Evolutionary conservation across 2,329 filamentous ascomycete species (phyloP), one percentile per base, ranked within the genome.

Genomic region (Xylariaceae sp.): DNA sequence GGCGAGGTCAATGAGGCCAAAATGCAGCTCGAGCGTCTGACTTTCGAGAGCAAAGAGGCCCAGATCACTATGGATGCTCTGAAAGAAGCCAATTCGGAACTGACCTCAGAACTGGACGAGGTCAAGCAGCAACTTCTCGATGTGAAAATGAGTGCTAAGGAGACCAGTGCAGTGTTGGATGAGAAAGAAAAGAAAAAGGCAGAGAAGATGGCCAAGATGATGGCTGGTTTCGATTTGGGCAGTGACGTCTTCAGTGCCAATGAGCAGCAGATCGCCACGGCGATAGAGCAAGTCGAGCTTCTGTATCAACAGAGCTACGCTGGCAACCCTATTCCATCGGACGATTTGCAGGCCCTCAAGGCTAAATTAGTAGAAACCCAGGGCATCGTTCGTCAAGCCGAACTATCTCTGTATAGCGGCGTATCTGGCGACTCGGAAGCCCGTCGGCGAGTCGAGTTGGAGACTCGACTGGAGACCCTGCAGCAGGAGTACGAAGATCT

Each of bases 131-230:
- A 96, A 66, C 82, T 99, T 45, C 78, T 97, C 15, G 91, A 97
- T 68, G 90, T 94, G 42, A 92, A 92, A 75, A 96, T 97, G 88
- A 94, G 85, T 59, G 90, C 92, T 49, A 95, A 94, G 74, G 94
- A 97, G 72, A 92, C 88, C 1, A 90, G 83, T 40, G 90, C 90
- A 9, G 86, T 90, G 14, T 75, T 95, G 17, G 92, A 97, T 61
- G 94, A 97, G 72, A 99, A 99, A 78, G 95, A 97, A 72, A 92
- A 90, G 77, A 91, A 90, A 75, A 99, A 99, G 79, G 90, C 91
- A 1, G 94, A 99, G 74, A 94, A 95, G 72, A 99, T 99, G 94
- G 94, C 94, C 39, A 89, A 96, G 79, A 99, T 99, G 94, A 96
- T 99, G 92, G 94, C 94, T 51, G 90, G 92, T 3, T 97, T 99